Conservation (phyloP, 163 green algal species). For the Scenedesmus sp. region DNA sequence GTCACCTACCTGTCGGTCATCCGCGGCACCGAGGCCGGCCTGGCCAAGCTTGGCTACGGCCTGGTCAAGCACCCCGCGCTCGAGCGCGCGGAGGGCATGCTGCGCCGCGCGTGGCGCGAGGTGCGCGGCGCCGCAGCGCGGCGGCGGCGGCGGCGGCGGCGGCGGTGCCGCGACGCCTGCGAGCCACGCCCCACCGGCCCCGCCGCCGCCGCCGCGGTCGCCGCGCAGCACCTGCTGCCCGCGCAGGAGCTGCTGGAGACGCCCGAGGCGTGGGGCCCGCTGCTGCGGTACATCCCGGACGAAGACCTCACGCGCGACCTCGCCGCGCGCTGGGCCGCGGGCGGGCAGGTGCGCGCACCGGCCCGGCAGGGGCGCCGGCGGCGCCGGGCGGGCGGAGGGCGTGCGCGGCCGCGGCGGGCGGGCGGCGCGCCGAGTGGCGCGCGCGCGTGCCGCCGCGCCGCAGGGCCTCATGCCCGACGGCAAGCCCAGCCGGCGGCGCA, state of each 20-base stretch:
- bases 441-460: neutral
- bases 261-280: constrained; percentile 54
- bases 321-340: constrained; percentile 10
- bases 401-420: too few relatives aligned
- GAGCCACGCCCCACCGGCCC: neutral
- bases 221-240: constrained; percentile 69
- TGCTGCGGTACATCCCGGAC: constrained; percentile 83
- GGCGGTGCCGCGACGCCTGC: neutral
- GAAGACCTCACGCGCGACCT: constrained; percentile 13
- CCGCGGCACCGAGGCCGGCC: constrained; percentile 74
- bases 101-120: constrained; percentile 56
- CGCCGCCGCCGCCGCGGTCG: neutral
- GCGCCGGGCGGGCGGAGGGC: too few relatives aligned
- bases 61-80: constrained; percentile 59
- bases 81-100: constrained; percentile 58
- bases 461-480: constrained; percentile 29
- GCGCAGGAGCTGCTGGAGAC: constrained; percentile 85
- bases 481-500: neutral
- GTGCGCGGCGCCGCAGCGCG: constrained; percentile 37
- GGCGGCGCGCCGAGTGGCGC: too few relatives aligned
- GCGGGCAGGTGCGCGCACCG: too few relatives aligned
- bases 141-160: neutral
- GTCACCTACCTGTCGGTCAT: constrained; percentile 93
- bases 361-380: too few relatives aligned
- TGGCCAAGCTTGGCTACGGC: constrained; percentile 52